Evolutionary conservation across 371 early-diverging fungal genomes (phyloP), one percentile per base, ranked within the genome.

Genomic region (Mortierella sp.): DNA sequence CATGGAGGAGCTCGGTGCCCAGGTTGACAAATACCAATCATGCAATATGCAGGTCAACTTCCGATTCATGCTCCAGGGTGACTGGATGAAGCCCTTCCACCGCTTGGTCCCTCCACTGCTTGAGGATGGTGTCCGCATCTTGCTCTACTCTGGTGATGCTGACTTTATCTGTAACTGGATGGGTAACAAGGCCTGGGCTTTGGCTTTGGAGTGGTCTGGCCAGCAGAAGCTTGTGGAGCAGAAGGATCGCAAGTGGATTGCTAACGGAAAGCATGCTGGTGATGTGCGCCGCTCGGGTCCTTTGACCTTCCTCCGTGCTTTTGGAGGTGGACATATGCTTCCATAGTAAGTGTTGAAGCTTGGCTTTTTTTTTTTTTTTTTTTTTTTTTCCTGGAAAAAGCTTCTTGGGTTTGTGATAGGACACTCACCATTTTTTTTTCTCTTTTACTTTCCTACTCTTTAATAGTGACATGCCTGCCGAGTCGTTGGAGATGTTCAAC

Each of bases 171-270:
- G 95, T 86, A 95, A 95, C 82, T 96, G 96, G 96, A 90, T 93
- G 74, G 97, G 97, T 60, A 97, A 96, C 89, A 94, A 94, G 86
- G 96, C 95, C 2, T 97, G 96, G 96, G 84, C 93, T 9, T 64
- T 89, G 46, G 89, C 84, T 23, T 83, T 98, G 57, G 89, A 89
- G 46, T 98, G 98, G 98, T 73, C 83, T 44, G 96, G 95, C 46
- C 82, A 88, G 66, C 68, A 82, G 6, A 91, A 86, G 29, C 95
- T 93, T 82, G 69, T 83, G 43, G 66, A 84, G 30, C 90, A 90
- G 47, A 85, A 90, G 65, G 92, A 92, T 68, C 72, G 74, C 45
- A 75, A 83, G 47, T 92, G 91, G 91, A 61, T 80, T 57, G 75
- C 74, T 16, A 83, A 84, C 51, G 79, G 86, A 37, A 61, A 64